phyloP scores from a whole-genome alignment of 2,329 filamentous ascomycete genomes.

The Orbilia brochopaga region DNA sequence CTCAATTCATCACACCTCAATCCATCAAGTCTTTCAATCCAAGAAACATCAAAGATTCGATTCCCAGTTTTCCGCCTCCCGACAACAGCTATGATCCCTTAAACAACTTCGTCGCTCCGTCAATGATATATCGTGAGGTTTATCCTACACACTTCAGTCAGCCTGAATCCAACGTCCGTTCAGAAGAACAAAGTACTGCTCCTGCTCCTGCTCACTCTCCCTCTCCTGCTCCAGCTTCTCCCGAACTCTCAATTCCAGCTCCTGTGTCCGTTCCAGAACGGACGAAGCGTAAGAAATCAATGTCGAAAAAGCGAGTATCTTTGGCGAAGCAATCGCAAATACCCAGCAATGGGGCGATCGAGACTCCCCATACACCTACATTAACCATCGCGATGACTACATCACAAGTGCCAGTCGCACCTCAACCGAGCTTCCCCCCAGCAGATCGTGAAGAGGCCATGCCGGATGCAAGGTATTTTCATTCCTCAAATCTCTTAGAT shows the following conservation, averaged over 20 bases:
- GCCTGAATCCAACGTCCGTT: conserved; percentile 29
- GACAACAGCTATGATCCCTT: conserved; percentile 15
- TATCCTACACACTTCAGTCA: conserved; percentile 17
- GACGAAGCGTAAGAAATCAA: background rate
- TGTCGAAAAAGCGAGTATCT: conserved; percentile 28
- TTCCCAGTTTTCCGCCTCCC: conserved; percentile 15
- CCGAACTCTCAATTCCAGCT: too few species aligned
- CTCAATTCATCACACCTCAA: conserved; percentile 19
- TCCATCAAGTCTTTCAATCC: conserved; percentile 46
- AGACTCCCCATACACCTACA: background rate
- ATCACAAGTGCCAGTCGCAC: conserved; percentile 10
- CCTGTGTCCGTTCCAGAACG: background rate
- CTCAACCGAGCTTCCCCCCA: conserved; percentile 19
- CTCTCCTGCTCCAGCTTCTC: background rate
- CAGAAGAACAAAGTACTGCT: conserved; percentile 6
- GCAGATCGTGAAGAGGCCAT: conserved; percentile 20
- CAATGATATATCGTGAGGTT: conserved; percentile 38
- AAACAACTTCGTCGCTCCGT: conserved; percentile 32
- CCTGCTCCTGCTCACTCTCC: background rate
- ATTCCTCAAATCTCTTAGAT: background rate
- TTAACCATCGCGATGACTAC: background rate
- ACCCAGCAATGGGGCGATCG: background rate
- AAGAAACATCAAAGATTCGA: conserved; percentile 42
- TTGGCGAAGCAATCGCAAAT: conserved; percentile 11
- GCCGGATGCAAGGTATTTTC: conserved; percentile 17